Percentiles rank a stretch among this genome's conserved stretches.
Conservation (phyloP, 176 grass and related monocot species). For the Oryza nivara region DNA sequence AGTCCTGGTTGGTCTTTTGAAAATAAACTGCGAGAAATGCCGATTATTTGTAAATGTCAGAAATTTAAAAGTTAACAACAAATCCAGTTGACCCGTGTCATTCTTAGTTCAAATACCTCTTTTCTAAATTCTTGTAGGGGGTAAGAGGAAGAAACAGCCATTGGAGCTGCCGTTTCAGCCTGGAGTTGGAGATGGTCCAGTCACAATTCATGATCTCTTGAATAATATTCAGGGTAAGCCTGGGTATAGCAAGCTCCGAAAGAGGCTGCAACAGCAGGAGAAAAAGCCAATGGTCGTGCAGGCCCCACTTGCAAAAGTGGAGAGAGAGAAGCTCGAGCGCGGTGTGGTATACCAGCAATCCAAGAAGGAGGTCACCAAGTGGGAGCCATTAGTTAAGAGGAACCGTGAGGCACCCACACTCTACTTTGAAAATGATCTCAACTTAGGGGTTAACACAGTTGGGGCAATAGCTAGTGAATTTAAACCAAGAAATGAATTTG, state of each 20-base stretch:
- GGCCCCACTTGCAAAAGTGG: conserved; percentile 64
- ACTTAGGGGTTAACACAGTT: conserved; percentile 69
- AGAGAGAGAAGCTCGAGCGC: conserved; percentile 71
- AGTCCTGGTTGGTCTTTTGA: background rate
- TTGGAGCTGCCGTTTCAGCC: conserved; percentile 50
- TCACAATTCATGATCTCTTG: conserved; percentile 87
- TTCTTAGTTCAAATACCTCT: background rate
- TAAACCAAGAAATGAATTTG: conserved; percentile 72
- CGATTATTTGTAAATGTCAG: background rate
- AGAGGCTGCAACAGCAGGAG: conserved; percentile 70
- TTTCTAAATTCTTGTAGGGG: conserved; percentile 43
- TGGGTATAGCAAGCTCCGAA: conserved; percentile 82
- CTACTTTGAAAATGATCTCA: conserved; percentile 72
- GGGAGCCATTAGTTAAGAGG: conserved; percentile 61
- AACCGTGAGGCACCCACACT: conserved; percentile 83
- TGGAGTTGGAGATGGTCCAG: conserved; percentile 45
- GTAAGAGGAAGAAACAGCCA: conserved; percentile 58
- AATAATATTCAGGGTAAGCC: conserved; percentile 69
- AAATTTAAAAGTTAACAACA: conserved; percentile 21
- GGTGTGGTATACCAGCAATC: conserved; percentile 33
- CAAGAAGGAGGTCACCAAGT: conserved; percentile 68
- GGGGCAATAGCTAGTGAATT: conserved; percentile 85
- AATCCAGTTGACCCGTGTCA: background rate
- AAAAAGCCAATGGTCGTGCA: conserved; percentile 58
- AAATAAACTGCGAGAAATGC: background rate